Conservation (phyloP, 306 rosid species). For the Neltuma alba region DNA sequence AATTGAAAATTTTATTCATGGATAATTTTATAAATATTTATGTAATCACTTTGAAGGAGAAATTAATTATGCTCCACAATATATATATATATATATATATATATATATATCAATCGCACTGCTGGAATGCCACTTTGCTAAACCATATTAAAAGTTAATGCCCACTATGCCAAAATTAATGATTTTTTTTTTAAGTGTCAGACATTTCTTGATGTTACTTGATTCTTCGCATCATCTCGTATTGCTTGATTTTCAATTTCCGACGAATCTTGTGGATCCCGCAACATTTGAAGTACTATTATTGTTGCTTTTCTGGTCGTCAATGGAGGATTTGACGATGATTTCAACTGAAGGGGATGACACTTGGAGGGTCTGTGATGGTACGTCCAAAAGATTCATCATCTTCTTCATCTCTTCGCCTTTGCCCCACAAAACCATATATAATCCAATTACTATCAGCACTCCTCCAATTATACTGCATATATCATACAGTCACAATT, state of each 20-base stretch:
- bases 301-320: neutral
- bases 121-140: too few relatives aligned
- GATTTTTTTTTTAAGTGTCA: neutral
- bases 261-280: neutral
- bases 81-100: too few relatives aligned
- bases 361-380: neutral
- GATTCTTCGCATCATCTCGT: neutral
- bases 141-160: too few relatives aligned
- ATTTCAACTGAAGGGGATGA: neutral
- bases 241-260: neutral
- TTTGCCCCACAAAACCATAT: constrained; percentile 57
- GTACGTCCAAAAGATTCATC: neutral
- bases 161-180: neutral
- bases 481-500: neutral
- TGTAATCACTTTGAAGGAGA: too few relatives aligned
- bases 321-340: neutral
- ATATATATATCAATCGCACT: too few relatives aligned
- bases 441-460: constrained; percentile 49
- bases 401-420: constrained; percentile 41
- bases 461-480: constrained; percentile 45
- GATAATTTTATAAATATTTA: too few relatives aligned
- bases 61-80: too few relatives aligned
- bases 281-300: neutral
- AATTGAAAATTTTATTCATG: too few relatives aligned
- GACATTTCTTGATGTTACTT: neutral